Conservation (phyloP, 257 asterid species). For the Rehmannia glutinosa region DNA sequence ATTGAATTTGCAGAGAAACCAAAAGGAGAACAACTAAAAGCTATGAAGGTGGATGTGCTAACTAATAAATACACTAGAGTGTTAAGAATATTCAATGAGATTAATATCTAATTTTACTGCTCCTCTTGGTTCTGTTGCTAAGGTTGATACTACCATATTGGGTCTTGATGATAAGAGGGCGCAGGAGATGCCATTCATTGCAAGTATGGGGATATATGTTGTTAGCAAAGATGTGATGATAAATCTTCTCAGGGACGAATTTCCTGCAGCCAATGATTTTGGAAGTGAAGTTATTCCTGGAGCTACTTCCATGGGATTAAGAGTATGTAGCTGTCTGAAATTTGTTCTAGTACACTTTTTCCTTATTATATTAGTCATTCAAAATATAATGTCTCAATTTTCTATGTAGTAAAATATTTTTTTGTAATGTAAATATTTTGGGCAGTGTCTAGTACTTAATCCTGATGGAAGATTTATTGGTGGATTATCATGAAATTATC, state of each 20-base stretch:
- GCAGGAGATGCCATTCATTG: constrained; percentile 90
- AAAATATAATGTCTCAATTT: background rate
- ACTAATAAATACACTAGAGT: background rate
- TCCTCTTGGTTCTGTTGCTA: constrained; percentile 10
- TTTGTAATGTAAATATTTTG: background rate
- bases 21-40: constrained; percentile 79
- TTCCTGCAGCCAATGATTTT: constrained; percentile 94
- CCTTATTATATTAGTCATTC: background rate
- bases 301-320: constrained; percentile 78
- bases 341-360: background rate
- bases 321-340: constrained; percentile 45
- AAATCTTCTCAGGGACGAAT: constrained; percentile 62
- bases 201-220: constrained; percentile 97
- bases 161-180: constrained; percentile 96
- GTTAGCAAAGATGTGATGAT: constrained; percentile 92
- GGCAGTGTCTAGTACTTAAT: background rate
- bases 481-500: background rate
- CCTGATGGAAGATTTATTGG: background rate
- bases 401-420: background rate
- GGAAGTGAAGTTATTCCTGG: constrained; percentile 99
- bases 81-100: background rate
- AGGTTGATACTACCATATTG: constrained; percentile 93
- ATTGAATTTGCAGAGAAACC: constrained; percentile 92
- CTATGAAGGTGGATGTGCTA: constrained; percentile 58
- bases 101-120: constrained; percentile 9